phyloP scores from a whole-genome alignment of 2,329 filamentous ascomycete genomes.

The Xylariaceae sp. region DNA sequence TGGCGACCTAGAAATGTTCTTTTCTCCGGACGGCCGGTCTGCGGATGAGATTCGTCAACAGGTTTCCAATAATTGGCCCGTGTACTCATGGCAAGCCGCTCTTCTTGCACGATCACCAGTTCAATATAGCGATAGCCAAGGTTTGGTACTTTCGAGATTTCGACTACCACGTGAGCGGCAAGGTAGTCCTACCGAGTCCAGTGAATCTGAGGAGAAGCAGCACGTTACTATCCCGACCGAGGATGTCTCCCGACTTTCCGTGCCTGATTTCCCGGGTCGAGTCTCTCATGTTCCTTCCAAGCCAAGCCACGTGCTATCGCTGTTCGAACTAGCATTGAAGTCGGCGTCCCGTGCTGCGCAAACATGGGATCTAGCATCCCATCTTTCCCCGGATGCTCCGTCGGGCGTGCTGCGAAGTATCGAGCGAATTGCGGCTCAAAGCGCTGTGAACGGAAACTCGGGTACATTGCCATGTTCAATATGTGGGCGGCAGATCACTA shows the following conservation, averaged over 20 bases:
- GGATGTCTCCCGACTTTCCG: constrained; percentile 19
- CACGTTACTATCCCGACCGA: constrained; percentile 24
- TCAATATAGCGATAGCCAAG: constrained; percentile 33
- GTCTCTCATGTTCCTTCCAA: neutral
- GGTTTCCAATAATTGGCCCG: too few relatives aligned
- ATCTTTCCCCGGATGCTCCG: constrained; percentile 41
- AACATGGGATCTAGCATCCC: constrained; percentile 40
- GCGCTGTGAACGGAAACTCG: constrained; percentile 35
- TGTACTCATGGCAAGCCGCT: constrained; percentile 21
- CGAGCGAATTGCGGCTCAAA: constrained; percentile 38
- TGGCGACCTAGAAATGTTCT: neutral
- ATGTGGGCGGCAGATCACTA: constrained; percentile 46
- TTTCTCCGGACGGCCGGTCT: constrained; percentile 1
- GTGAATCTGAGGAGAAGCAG: constrained; percentile 1
- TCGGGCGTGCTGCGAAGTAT: constrained; percentile 40
- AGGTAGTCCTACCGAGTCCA: neutral
- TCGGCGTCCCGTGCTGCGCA: constrained; percentile 43
- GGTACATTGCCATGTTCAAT: constrained; percentile 51
- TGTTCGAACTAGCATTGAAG: constrained; percentile 49
- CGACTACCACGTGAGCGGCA: constrained; percentile 19
- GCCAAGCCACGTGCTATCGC: constrained; percentile 42
- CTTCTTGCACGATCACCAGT: constrained; percentile 30
- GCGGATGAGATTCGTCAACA: constrained; percentile 1
- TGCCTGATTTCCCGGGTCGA: constrained; percentile 14
- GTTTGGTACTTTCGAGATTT: constrained; percentile 29